Evolutionary conservation across 176 grass and related monocot species (phyloP).

Genomic region (Areca catechu): DNA sequence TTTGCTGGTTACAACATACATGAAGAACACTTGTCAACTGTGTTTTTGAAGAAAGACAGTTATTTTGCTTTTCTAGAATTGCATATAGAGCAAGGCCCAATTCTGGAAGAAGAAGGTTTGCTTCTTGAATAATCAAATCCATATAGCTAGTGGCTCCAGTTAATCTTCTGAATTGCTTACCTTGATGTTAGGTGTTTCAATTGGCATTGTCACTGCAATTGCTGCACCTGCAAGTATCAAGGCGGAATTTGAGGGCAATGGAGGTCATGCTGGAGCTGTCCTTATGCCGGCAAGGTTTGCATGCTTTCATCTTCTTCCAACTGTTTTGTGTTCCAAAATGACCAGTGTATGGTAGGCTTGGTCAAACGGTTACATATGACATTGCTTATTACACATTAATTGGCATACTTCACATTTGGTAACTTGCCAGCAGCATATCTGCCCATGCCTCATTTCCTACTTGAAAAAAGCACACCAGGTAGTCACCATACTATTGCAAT

Average conservation of each 20-base stretch:
- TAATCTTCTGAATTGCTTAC: conserved; percentile 6
- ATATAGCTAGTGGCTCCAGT: background rate
- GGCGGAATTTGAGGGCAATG: conserved; percentile 81
- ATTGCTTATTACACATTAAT: too few relatives aligned
- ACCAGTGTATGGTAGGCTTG: too few relatives aligned
- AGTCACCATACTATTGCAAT: too few relatives aligned
- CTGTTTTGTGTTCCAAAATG: too few relatives aligned
- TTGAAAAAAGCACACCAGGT: too few relatives aligned
- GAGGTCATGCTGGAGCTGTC: conserved; percentile 88
- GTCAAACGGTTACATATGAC: too few relatives aligned
- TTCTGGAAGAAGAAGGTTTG: conserved; percentile 91
- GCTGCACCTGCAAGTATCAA: conserved; percentile 93
- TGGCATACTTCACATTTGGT: too few relatives aligned
- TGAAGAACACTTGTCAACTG: conserved; percentile 42
- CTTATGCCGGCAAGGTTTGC: conserved; percentile 86
- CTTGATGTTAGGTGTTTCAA: conserved; percentile 42
- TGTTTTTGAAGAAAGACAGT: conserved; percentile 58
- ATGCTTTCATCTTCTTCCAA: background rate
- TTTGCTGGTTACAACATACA: conserved; percentile 64
- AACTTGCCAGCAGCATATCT: too few relatives aligned
- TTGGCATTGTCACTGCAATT: conserved; percentile 96
- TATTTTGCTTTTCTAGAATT: conserved; percentile 94
- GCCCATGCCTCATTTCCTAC: too few relatives aligned
- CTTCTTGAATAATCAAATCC: conserved; percentile 3
- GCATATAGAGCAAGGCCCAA: conserved; percentile 93